Base-by-base conservation (phyloP, 192 early-diverging fungal species). In the Irineochytrium annulatum region DNA sequence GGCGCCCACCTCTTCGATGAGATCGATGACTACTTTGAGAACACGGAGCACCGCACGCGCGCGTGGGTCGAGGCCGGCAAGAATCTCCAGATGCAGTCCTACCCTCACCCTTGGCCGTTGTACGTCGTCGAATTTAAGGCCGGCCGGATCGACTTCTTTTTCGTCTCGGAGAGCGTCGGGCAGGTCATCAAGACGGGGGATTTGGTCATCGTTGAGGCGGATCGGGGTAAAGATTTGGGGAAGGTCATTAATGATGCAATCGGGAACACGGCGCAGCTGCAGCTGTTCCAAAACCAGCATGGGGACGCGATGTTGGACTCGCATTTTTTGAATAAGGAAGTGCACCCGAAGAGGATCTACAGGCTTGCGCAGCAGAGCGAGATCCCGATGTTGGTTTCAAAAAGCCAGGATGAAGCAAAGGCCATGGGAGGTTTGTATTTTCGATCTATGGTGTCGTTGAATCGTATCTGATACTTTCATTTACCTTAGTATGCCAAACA, bases 341-440 rank as follows among this genome's bases (percentile, higher is more conserved):
- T 94, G 45, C 87, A 91, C 57, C 81, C 94, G 2, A 99, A 99
- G 71, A 86, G 90, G 20, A 91, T 99, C 48, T 92, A 86, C 74
- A 76, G 92, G 48, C 60, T 86, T 22, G 94, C 96, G 13, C 78
- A 86, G 52, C 77, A 85, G 22, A 74, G 75, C 0, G 96, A 99
- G 68, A 78, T 99, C 17, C 79, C 85, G 1, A 81, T 90, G 72
- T 61, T 97, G 43, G 80, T 83, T 4, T 69, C 67, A 58, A 97
- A 99, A 73, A 80, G 80, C 44, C 79, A 90, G 61, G 94, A 99
- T 65, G 96, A 97, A 70, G 82, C 86, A 34, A 93, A 89, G 66
- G 90, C 96, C 3, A 79, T 91, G 71, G 73, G 75, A 59, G 63
- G 63, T 65, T n/a, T 5, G 56, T 33, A 4, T 22, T 32, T 31